Conservation (phyloP, 345 rosid species). For the Trapa incisa region DNA sequence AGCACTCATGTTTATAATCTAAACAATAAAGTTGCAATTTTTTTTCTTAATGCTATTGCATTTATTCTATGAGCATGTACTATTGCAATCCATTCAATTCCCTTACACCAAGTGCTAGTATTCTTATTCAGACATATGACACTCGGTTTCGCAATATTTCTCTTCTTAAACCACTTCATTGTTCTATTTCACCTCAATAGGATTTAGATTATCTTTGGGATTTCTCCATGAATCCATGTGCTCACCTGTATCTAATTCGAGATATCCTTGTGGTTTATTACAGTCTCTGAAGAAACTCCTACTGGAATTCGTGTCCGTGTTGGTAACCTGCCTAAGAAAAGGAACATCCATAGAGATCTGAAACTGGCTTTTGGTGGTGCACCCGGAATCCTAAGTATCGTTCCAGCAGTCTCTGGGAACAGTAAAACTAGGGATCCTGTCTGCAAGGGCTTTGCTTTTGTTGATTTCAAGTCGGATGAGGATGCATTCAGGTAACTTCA, state of each 20-base stretch:
- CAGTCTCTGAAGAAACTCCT: constrained; percentile 31
- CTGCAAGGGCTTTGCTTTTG: constrained; percentile 68
- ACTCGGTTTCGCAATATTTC: too few species aligned
- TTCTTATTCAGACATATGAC: too few species aligned
- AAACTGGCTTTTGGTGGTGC: constrained; percentile 52
- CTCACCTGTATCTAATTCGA: background rate
- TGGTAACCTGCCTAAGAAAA: constrained; percentile 77
- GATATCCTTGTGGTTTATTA: constrained; percentile 1
- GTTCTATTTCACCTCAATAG: too few species aligned
- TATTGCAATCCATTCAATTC: too few species aligned
- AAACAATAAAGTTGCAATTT: too few species aligned
- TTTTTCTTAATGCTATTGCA: too few species aligned
- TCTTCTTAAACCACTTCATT: too few species aligned
- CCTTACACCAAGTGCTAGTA: too few species aligned
- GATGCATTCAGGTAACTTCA: constrained; percentile 54
- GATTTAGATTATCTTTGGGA: background rate
- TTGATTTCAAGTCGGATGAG: constrained; percentile 51
- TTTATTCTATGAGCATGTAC: too few species aligned
- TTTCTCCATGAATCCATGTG: background rate
- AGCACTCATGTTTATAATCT: too few species aligned
- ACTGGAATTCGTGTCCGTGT: constrained; percentile 47
- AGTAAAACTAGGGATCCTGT: constrained; percentile 82
- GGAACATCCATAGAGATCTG: constrained; percentile 75
- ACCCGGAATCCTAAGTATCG: constrained; percentile 42
- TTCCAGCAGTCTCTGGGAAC: constrained; percentile 70